Base-by-base conservation (phyloP, 2,329 filamentous ascomycete genomes). In the Talaromyces sp. region DNA sequence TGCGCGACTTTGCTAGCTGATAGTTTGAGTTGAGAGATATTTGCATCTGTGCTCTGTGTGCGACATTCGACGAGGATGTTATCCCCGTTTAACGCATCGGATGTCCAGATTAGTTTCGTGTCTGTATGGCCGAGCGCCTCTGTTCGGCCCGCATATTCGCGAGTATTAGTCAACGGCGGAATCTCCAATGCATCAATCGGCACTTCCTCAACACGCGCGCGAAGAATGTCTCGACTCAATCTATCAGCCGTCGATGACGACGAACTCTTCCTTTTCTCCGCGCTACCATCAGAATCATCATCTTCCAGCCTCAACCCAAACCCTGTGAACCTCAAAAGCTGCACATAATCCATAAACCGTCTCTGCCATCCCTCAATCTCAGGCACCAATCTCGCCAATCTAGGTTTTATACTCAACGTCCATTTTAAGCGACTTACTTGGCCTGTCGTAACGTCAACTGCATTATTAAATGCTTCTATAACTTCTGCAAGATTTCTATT, bases 271-370 rank as follows among this genome's bases (percentile, higher is more conserved):
- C 15, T 17, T 39, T 11, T 27, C 17, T 43, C 35, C 7, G 11
- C 11, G 3, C 22, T n/a, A 35, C 9, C 52, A 27, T 37, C 19
- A 2, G 22, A 22, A 22, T 5, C 13, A 13, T 17, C 13, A 25
- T 7, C 41, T 15, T 17, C 2, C 19, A n/a, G 56, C 56, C 1
- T 37, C 3, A 58, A 27, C 35, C 56, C 56, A 43, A 43, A 58
- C 10, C 56, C 56, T 7, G 56, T 58, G 22, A 58, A 58, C 22
- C 56, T 22, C 22, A 58, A 25, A 15, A 58, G 35, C 22, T 58
- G 56, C 10, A 58, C 35, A 58, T 58, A 58, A 43, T 58, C 56
- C 56, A 58, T 58, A 27, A 58, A 58, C 6, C 56, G 35, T 17
- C 56, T 39, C 33, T 58, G 56, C 56, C 56, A 58, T 0, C 33